Evolutionary conservation across 2,329 filamentous ascomycete genomes (phyloP).

Genomic region (Seiridium cupressi): DNA sequence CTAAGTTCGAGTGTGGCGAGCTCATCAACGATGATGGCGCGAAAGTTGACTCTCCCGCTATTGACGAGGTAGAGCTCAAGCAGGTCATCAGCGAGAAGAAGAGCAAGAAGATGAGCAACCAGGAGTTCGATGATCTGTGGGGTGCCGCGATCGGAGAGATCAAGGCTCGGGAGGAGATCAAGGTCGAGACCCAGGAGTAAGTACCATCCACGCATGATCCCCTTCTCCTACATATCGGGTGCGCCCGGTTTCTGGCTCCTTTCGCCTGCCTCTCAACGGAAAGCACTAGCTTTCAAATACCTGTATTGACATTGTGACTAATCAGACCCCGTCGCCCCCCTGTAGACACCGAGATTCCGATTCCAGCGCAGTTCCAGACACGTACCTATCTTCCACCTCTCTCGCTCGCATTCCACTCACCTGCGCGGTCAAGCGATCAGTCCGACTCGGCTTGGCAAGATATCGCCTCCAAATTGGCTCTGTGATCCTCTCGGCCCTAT

Average conservation of each 20-base stretch:
- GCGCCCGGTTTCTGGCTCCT: too few relatives aligned
- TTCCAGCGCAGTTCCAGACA: constrained; percentile 57
- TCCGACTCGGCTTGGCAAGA: constrained; percentile 79
- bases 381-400: constrained; percentile 77
- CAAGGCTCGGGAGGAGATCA: constrained; percentile 58
- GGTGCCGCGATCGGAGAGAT: constrained; percentile 71
- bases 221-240: constrained; percentile 5
- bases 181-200: constrained; percentile 48
- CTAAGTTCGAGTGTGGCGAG: constrained; percentile 88
- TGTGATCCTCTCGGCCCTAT: constrained; percentile 50
- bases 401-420: constrained; percentile 86
- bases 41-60: constrained; percentile 54
- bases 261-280: not conserved
- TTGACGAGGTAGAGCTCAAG: constrained; percentile 73
- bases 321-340: constrained; percentile 75
- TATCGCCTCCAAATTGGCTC: constrained; percentile 81
- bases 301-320: constrained; percentile 66
- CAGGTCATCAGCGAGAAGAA: constrained; percentile 71
- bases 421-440: constrained; percentile 75
- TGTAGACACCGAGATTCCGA: constrained; percentile 63
- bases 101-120: constrained; percentile 77
- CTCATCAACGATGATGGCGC: constrained; percentile 60
- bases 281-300: constrained; percentile 10
- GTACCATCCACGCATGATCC: constrained; percentile 2
- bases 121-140: constrained; percentile 92